Percentiles rank a stretch among this genome's conserved stretches.
These are phyloP conservation scores for Leucogyrophana mollusca DNA, from an alignment of 768 basidiomycete genomes.

Conservation along the genomic window DNA sequence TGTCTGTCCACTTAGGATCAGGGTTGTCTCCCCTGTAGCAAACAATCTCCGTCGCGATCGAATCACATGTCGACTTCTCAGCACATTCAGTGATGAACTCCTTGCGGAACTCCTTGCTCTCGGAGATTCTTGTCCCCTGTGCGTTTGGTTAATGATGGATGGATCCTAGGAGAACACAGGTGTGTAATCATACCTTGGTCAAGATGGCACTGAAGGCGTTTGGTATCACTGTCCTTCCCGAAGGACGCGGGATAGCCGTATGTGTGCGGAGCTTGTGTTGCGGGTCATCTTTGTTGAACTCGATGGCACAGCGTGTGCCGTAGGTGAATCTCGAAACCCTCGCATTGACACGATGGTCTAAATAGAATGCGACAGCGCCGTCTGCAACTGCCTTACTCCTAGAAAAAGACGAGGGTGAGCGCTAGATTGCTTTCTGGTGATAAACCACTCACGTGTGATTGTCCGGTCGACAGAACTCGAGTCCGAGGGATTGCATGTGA, in stretches of 20 bases:
- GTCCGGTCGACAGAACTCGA: conserved; percentile 49
- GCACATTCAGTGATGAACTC: conserved; percentile 29
- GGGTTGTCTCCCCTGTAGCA: conserved; percentile 24
- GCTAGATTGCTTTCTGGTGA: background rate
- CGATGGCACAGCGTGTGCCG: conserved; percentile 30
- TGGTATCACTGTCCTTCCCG: conserved; percentile 30
- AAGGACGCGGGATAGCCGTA: conserved; percentile 27
- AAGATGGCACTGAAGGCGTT: conserved; percentile 31
- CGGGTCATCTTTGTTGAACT: conserved; percentile 27
- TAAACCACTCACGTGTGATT: conserved; percentile 41
- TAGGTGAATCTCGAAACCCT: conserved; percentile 40
- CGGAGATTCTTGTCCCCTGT: conserved; percentile 28
- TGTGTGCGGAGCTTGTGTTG: conserved; percentile 28
- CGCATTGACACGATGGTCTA: conserved; percentile 40
- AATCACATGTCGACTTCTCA: conserved; percentile 25
- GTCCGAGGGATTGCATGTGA: conserved; percentile 30
- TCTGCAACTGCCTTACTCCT: conserved; percentile 49
- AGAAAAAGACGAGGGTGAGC: background rate
- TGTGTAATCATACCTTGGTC: conserved; percentile 18
- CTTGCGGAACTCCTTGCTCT: conserved; percentile 30
- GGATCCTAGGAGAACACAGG: background rate
- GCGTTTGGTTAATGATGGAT: background rate
- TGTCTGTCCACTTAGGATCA: conserved; percentile 29
- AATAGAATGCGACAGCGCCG: conserved; percentile 42
- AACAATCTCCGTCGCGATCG: conserved; percentile 28